Conservation (phyloP, 352 stramenopile genomes). For the Phytophthora chlamydospora region DNA sequence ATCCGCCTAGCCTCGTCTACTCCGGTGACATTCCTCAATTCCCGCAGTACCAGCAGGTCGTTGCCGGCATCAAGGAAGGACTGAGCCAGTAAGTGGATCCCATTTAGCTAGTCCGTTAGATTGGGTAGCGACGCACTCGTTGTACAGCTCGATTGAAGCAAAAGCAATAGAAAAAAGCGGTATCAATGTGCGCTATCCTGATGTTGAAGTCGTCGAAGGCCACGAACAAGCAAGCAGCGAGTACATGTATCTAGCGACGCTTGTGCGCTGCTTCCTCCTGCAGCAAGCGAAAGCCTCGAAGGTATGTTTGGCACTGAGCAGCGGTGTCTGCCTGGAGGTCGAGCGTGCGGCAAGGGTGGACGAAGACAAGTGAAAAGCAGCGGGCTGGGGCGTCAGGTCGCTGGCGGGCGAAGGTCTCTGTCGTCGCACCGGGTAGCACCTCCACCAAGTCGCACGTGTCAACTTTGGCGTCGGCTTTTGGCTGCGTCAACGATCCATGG, state of each 20-base stretch:
- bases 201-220: background rate
- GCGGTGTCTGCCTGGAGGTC: slow-evolving; percentile 65
- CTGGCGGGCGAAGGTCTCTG: slow-evolving; percentile 53
- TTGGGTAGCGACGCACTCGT: background rate
- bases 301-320: slow-evolving; percentile 49
- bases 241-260: slow-evolving; percentile 19
- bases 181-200: background rate
- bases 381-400: slow-evolving; percentile 36
- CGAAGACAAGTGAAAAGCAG: slow-evolving; percentile 77
- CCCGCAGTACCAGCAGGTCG: slow-evolving; percentile 84
- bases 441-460: slow-evolving; percentile 62
- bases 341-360: slow-evolving; percentile 72
- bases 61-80: slow-evolving; percentile 76
- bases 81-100: slow-evolving; percentile 40
- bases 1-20: slow-evolving; percentile 85
- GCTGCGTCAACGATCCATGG: slow-evolving; percentile 34
- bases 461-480: slow-evolving; percentile 50
- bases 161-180: slow-evolving; percentile 24
- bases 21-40: slow-evolving; percentile 81
- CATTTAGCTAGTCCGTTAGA: slow-evolving; percentile 12
- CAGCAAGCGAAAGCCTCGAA: slow-evolving; percentile 68
- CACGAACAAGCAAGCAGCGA: background rate
- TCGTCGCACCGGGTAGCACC: slow-evolving; percentile 52
- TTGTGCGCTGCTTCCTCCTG: slow-evolving; percentile 52
- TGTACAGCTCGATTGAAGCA: slow-evolving; percentile 4